Conservation (phyloP, 768 basidiomycete genomes). For the Leccinum disarticulatum region DNA sequence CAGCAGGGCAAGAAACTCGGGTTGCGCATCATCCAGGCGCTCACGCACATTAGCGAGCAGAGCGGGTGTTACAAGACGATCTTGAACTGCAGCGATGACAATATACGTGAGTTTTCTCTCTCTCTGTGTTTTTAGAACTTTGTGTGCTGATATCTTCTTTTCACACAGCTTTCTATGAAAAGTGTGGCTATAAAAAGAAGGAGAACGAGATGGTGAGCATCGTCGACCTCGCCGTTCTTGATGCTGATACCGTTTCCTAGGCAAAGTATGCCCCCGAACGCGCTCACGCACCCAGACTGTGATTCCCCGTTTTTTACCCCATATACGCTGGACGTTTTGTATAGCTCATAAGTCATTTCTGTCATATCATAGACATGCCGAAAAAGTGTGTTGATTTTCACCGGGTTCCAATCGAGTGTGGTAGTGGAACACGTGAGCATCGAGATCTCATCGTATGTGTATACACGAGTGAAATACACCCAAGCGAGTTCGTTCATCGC, state of each 20-base stretch:
- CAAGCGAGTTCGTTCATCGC: conserved; percentile 44
- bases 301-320: conserved; percentile 4
- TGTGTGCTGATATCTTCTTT: conserved; percentile 11
- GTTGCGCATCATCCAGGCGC: conserved; percentile 78
- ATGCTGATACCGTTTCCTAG: conserved; percentile 32
- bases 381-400: background rate
- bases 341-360: conserved; percentile 9
- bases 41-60: conserved; percentile 80
- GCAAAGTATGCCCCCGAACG: conserved; percentile 58
- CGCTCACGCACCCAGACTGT: conserved; percentile 20
- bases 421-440: conserved; percentile 8
- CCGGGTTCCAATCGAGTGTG: background rate
- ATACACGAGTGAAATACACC: conserved; percentile 16
- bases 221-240: background rate
- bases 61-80: conserved; percentile 95
- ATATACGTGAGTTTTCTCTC: conserved; percentile 68
- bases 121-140: background rate
- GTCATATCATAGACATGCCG: conserved; percentile 15
- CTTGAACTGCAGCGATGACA: conserved; percentile 87
- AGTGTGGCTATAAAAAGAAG: conserved; percentile 90
- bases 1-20: conserved; percentile 95
- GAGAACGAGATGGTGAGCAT: conserved; percentile 85
- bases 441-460: conserved; percentile 22
- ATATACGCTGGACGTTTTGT: conserved; percentile 10
- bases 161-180: conserved; percentile 86